Conservation (phyloP, 2,329 filamentous ascomycete species). For the Aspergillus thermomutatus region DNA sequence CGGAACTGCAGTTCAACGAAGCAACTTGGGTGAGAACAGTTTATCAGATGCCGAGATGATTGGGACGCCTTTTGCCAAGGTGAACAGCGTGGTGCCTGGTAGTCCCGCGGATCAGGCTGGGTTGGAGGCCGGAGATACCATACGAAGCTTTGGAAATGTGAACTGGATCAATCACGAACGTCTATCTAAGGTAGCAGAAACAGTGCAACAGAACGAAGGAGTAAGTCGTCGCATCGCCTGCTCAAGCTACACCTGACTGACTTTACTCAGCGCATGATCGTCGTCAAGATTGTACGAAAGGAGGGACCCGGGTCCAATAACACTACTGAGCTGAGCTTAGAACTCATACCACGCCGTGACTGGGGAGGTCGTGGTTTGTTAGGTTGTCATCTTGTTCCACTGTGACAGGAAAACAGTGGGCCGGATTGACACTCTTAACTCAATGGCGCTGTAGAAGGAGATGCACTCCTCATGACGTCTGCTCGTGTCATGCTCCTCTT, state of each 20-base stretch:
- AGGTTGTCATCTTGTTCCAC: conserved; percentile 82
- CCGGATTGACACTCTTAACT: not conserved
- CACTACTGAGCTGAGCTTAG: conserved; percentile 60
- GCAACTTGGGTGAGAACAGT: conserved; percentile 20
- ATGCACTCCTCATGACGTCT: not conserved
- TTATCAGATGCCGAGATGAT: conserved; percentile 32
- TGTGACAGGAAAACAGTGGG: conserved; percentile 50
- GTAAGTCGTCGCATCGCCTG: conserved; percentile 51
- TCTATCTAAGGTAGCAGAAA: conserved; percentile 80
- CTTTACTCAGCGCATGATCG: conserved; percentile 58
- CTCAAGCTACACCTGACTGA: conserved; percentile 1
- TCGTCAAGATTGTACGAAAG: conserved; percentile 63
- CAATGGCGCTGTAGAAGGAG: not conserved
- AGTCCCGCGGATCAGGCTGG: conserved; percentile 84
- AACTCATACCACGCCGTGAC: conserved; percentile 69
- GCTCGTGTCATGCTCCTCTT: not conserved
- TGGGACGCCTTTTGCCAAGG: conserved; percentile 75
- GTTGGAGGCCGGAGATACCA: conserved; percentile 72
- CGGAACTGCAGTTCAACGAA: conserved; percentile 21
- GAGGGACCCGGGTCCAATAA: conserved; percentile 42
- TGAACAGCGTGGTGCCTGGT: conserved; percentile 73
- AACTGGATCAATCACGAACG: conserved; percentile 82
- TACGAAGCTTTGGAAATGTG: conserved; percentile 81
- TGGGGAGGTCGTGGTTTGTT: conserved; percentile 91
- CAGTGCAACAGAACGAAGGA: conserved; percentile 84